Base-by-base conservation (phyloP, 2,329 filamentous ascomycete genomes). In the Exophiala calicioides region DNA sequence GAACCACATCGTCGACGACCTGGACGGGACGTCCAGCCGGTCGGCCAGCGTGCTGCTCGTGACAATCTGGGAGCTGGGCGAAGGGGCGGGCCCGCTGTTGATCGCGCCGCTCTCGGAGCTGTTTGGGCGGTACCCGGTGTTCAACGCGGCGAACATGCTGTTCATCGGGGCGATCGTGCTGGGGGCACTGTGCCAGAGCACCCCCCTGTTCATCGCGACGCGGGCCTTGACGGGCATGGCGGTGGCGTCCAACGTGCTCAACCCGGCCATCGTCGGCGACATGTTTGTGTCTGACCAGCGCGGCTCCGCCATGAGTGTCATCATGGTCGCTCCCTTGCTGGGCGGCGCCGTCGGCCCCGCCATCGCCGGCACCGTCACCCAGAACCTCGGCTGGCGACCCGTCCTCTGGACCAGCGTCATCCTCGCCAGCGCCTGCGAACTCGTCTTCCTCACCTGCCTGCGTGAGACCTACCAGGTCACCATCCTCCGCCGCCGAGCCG, bases 231-330 rank as follows among this genome's bases (percentile, higher is more conserved):
- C 72, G 32, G 69, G 69, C 30, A 55, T 69, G 23, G 64, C 68
- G 31, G 72, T 75, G 4, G 66, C 70, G 15, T 67, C 68, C 3
- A 72, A 82, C 53, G 80, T 84, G 6, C 68, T 85, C 13, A 80
- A 77, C 52, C 81, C 81, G 1, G 78, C 80, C 18, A 79, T 85
- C 41, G 74, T 85, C 13, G 81, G 81, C 18, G 82, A 85, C 60
- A 76, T 84, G 53, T 84, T 83, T 58, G 63, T 67, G 2, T 67
- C 73, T 1, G 80, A 84, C 44, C 67, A 78, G 60, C 69, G 80
- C 12, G 81, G 81, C 18, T 71, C 72, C 0, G 75, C 80, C 5
- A 79, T 85, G 73, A 79, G 75, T 57, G 48, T 79, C 33, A 67
- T 82, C 35, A 76, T 75, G 61, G 64, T 83, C 2, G 77, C 80